A percentile compares a stretch with the other conserved stretches of the same genome.
Evolutionary conservation across 495 filamentous ascomycete genomes (phyloP).

Genomic region (Aspergillus carlsbadensis): DNA sequence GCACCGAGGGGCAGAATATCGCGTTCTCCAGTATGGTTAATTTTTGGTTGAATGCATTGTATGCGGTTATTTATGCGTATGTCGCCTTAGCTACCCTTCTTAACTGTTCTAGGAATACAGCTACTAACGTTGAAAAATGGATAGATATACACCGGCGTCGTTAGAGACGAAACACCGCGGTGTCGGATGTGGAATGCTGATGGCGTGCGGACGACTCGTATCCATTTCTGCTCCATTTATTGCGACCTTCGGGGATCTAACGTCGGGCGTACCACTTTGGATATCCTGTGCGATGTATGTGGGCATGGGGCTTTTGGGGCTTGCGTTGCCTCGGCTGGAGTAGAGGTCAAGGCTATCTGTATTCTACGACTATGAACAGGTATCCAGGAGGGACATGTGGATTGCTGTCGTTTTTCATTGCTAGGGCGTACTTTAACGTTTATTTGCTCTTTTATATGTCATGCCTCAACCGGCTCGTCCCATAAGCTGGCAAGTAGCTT

Average conservation of each 20-base stretch:
- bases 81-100: neutral
- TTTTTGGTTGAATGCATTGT: slow-evolving; percentile 9
- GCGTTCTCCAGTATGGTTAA: slow-evolving; percentile 12
- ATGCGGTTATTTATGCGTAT: slow-evolving; percentile 7
- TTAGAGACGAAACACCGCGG: neutral
- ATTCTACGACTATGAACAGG: too few relatives aligned
- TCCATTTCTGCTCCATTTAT: slow-evolving; percentile 11
- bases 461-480: slow-evolving; percentile 38
- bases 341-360: too few relatives aligned
- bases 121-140: too few relatives aligned
- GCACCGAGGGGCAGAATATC: slow-evolving; percentile 4
- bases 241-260: slow-evolving; percentile 6
- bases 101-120: too few relatives aligned
- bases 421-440: too few relatives aligned
- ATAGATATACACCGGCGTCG: slow-evolving; percentile 7
- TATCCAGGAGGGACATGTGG: too few relatives aligned
- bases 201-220: slow-evolving; percentile 4
- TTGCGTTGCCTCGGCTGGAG: neutral
- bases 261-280: neutral
- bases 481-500: neutral
- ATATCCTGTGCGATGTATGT: slow-evolving; percentile 8
- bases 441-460: too few relatives aligned
- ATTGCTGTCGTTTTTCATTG: too few relatives aligned
- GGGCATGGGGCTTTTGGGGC: neutral
- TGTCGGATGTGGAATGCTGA: slow-evolving; percentile 2